phyloP scores from a whole-genome alignment of 768 basidiomycete genomes.

The Leucosporidium creatinivorum region DNA sequence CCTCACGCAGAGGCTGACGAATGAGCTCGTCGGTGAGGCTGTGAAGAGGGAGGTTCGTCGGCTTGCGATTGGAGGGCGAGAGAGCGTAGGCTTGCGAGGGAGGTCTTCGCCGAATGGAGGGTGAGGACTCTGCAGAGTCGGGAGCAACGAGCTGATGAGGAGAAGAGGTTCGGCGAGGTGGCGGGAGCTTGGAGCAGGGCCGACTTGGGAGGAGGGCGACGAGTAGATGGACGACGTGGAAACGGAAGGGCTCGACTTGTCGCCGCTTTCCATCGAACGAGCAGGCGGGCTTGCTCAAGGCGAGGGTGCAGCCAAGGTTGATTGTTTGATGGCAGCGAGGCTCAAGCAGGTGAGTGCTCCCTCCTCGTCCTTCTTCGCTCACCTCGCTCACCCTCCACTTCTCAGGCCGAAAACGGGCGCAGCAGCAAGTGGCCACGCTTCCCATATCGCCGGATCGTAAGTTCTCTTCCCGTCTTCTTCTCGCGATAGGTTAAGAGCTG shows the following conservation, averaged over 20 bases:
- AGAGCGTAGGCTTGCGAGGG: neutral
- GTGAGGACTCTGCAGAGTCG: neutral
- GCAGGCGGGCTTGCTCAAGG: neutral
- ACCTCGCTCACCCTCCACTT: slow-evolving; percentile 9
- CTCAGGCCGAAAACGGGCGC: slow-evolving; percentile 56
- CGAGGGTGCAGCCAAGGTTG: slow-evolving; percentile 44
- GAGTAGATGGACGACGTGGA: neutral
- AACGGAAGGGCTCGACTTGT: neutral
- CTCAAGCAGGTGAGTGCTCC: slow-evolving; percentile 8
- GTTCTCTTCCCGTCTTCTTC: too few species aligned
- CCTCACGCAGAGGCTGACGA: too few species aligned
- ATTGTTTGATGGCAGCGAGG: slow-evolving; percentile 50
- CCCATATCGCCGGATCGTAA: neutral
- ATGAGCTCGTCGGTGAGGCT: too few species aligned
- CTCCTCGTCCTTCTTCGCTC: slow-evolving; percentile 20
- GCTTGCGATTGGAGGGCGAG: neutral
- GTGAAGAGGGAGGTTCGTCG: neutral
- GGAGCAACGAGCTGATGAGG: slow-evolving; percentile 1
- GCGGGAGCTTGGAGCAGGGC: neutral
- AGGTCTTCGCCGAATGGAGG: slow-evolving; percentile 8
- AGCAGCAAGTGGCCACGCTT: neutral
- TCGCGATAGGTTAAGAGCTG: too few species aligned
- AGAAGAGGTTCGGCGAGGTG: slow-evolving; percentile 16
- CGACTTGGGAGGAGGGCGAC: slow-evolving; percentile 26
- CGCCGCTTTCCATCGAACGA: neutral